Evolutionary conservation across 2,329 filamentous ascomycete species (phyloP).

Genomic region (Keithomyces neogunnii): DNA sequence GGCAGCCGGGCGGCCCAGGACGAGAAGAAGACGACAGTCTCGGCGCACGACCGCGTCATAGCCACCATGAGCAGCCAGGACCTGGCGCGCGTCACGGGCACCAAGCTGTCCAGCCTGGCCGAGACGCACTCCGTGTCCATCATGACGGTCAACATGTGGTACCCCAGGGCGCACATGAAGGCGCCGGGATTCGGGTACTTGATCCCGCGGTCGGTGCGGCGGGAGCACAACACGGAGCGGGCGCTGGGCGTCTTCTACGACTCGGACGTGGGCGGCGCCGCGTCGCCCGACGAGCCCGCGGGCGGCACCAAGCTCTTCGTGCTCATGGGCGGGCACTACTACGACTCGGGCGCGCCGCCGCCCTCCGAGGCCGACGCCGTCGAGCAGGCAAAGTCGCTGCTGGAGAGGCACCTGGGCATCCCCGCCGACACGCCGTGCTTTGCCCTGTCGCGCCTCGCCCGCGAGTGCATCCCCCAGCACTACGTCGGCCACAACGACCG

Average conservation of each 20-base stretch:
- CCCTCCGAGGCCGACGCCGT: slow-evolving; percentile 60
- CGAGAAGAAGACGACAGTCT: background rate
- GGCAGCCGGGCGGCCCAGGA: background rate
- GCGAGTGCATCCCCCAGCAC: slow-evolving; percentile 86
- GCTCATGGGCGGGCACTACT: slow-evolving; percentile 92
- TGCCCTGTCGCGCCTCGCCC: slow-evolving; percentile 48
- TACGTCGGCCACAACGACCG: slow-evolving; percentile 63
- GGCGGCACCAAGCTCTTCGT: slow-evolving; percentile 80
- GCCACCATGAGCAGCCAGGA: slow-evolving; percentile 50
- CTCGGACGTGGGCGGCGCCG: slow-evolving; percentile 46
- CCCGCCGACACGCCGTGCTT: slow-evolving; percentile 46
- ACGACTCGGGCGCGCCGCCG: slow-evolving; percentile 35
- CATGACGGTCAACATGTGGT: slow-evolving; percentile 90
- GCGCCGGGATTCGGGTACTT: slow-evolving; percentile 82
- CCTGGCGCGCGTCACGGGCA: slow-evolving; percentile 28
- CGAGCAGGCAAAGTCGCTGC: slow-evolving; percentile 58
- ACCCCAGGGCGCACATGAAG: slow-evolving; percentile 52
- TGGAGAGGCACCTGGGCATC: slow-evolving; percentile 70
- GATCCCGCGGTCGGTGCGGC: slow-evolving; percentile 65
- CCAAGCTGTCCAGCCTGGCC: slow-evolving; percentile 38
- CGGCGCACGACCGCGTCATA: slow-evolving; percentile 48
- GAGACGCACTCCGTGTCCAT: slow-evolving; percentile 65
- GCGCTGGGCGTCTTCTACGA: slow-evolving; percentile 92
- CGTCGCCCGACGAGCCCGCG: slow-evolving; percentile 38
- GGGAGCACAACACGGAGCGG: slow-evolving; percentile 68